A percentile compares a stretch with the other conserved stretches of the same genome.
These are phyloP conservation scores for Xylariaceae sp. DNA, from an alignment of 2,329 filamentous ascomycete species.

Conservation along the genomic window DNA sequence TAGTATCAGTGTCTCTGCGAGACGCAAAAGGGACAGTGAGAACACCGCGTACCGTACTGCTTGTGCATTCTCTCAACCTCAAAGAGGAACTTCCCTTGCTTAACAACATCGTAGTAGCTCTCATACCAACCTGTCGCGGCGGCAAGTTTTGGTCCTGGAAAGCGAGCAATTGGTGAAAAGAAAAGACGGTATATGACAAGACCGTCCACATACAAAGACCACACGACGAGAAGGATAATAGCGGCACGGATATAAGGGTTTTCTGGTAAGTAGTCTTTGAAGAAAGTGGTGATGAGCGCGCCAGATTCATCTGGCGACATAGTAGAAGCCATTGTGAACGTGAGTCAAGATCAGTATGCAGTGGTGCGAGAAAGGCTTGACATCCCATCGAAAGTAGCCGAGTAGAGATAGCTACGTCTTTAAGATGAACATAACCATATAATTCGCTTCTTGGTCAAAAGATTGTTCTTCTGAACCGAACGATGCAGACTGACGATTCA, in stretches of 20 bases:
- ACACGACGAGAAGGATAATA: background rate
- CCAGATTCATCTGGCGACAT: background rate
- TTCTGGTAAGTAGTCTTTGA: too few species aligned
- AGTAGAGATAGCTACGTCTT: too few species aligned
- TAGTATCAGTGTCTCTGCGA: background rate
- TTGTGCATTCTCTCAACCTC: constrained; percentile 23
- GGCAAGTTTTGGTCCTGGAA: constrained; percentile 26
- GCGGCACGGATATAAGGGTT: background rate
- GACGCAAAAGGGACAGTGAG: background rate
- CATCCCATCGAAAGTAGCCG: too few species aligned
- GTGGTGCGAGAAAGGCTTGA: too few species aligned
- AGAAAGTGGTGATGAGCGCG: background rate
- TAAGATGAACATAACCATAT: too few species aligned
- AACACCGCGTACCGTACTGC: constrained; percentile 21
- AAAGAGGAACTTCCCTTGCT: constrained; percentile 19
- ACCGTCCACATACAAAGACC: background rate
- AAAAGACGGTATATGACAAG: background rate
- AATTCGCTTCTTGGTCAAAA: too few species aligned
- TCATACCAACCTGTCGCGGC: constrained; percentile 24
- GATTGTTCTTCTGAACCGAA: too few species aligned
- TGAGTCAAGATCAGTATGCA: too few species aligned
- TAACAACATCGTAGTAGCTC: constrained; percentile 24
- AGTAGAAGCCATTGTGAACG: background rate
- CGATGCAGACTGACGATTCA: too few species aligned
- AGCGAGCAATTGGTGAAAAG: background rate